phyloP scores from a whole-genome alignment of 2,329 filamentous ascomycete genomes.

The Ustulina deusta region DNA sequence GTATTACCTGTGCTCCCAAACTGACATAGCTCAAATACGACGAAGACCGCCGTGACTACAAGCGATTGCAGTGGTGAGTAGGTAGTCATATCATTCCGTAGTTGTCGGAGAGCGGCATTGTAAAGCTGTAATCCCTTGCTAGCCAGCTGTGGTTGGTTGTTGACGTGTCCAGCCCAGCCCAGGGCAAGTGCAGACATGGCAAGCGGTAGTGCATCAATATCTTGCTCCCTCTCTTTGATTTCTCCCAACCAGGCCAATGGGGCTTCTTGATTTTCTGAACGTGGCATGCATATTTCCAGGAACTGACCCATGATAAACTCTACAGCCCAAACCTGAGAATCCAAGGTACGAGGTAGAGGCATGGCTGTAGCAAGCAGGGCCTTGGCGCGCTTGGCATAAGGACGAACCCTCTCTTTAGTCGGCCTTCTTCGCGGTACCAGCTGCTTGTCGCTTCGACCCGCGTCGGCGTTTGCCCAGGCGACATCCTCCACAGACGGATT shows the following conservation, averaged over 20 bases:
- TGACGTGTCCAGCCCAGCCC: slow-evolving; percentile 40
- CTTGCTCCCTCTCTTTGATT: slow-evolving; percentile 35
- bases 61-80: slow-evolving; percentile 38
- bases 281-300: slow-evolving; percentile 35
- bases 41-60: slow-evolving; percentile 38
- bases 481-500: slow-evolving; percentile 16
- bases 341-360: slow-evolving; percentile 27
- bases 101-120: slow-evolving; percentile 38
- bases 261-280: slow-evolving; percentile 33
- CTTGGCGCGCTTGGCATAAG: slow-evolving; percentile 21
- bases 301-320: slow-evolving; percentile 39
- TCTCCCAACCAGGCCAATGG: slow-evolving; percentile 40
- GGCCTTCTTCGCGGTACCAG: not conserved
- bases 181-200: slow-evolving; percentile 43
- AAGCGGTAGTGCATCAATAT: slow-evolving; percentile 40
- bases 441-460: not conserved
- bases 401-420: slow-evolving; percentile 1
- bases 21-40: slow-evolving; percentile 42
- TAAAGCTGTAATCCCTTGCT: slow-evolving; percentile 42
- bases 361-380: slow-evolving; percentile 2
- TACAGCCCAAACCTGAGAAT: slow-evolving; percentile 33
- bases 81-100: slow-evolving; percentile 35
- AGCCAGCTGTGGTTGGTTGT: slow-evolving; percentile 33
- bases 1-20: slow-evolving; percentile 40
- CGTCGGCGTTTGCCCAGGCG: slow-evolving; percentile 20